Base-by-base conservation (phyloP, 2,329 filamentous ascomycete genomes). In the Huntiella bhutanensis region DNA sequence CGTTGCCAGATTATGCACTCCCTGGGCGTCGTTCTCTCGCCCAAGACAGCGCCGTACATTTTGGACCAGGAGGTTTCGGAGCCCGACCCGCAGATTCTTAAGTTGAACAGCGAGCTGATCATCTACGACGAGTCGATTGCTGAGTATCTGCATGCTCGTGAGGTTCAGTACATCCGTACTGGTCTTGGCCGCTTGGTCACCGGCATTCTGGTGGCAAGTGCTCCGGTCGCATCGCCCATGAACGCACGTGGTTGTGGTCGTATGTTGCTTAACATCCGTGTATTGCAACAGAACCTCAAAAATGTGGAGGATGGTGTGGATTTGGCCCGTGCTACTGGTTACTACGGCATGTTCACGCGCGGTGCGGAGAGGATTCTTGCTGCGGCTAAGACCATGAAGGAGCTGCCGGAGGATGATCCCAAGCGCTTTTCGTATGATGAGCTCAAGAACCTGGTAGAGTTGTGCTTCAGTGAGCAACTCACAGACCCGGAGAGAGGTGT, bases 271-370 rank as follows among this genome's bases (percentile, higher is more conserved):
- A 94, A 98, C 59, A 85, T 95, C 42, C 71, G 95, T 17, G 91
- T 98, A 36, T 67, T 98, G 44, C 88, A 96, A 62, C 91, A 98
- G 59, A 95, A 94, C 56, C 74, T 98, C 47, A 94, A 94, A 65
- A 93, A 93, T 53, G 79, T 98, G 45, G 85, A 91, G 60, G 68
- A 73, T 2, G 72, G 71, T 6, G 78, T 82, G 3, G 69, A 73
- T 48, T 66, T 88, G 22, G 67, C 68, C 3, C 65, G 73, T 33
- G 73, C 79, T 1, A 70, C 74, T 15, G 69, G 73, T 49, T 88
- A 81, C 62, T 87, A 77, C 56, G 69, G 71, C 15, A 60, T 88
- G 34, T 85, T 82, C 55, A 70, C 71, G 38, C 62, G 66, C 39
- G 81, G 81, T 0, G 66, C 77, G 0, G 78, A 82, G 41, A 71